These are phyloP conservation scores for Babjeviella inositovora DNA, from an alignment of 805 yeast genomes.

Conservation along the genomic window DNA sequence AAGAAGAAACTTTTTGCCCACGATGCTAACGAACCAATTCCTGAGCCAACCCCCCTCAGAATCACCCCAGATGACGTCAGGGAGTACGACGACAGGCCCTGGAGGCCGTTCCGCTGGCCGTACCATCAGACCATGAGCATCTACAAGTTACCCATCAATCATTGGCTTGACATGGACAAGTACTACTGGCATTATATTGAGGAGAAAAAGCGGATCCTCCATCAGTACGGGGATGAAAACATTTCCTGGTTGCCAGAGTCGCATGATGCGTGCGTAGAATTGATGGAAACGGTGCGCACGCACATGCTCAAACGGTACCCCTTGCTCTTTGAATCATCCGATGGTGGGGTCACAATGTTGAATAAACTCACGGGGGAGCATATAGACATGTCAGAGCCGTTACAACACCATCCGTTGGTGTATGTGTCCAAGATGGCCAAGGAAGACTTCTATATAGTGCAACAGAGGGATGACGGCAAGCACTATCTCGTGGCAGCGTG, in stretches of 20 bases:
- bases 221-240: conserved; percentile 41
- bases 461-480: conserved; percentile 33
- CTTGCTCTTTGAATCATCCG: conserved; percentile 31
- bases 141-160: conserved; percentile 53
- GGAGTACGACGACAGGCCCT: conserved; percentile 56
- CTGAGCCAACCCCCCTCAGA: conserved; percentile 38
- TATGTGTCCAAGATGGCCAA: conserved; percentile 56
- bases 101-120: conserved; percentile 75
- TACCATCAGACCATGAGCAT: conserved; percentile 71
- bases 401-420: conserved; percentile 46
- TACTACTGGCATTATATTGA: conserved; percentile 51
- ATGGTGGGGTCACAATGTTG: conserved; percentile 34
- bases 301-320: conserved; percentile 55
- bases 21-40: conserved; percentile 16
- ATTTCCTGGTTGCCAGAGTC: conserved; percentile 54
- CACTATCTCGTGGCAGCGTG: conserved; percentile 62
- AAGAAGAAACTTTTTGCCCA: too few species aligned
- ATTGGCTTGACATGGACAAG: conserved; percentile 72
- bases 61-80: conserved; percentile 54
- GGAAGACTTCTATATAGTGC: conserved; percentile 58
- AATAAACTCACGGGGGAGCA: conserved; percentile 49
- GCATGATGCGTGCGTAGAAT: conserved; percentile 41
- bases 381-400: conserved; percentile 42
- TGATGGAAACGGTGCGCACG: conserved; percentile 43
- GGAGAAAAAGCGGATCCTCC: conserved; percentile 44